A percentile compares a stretch with the other conserved stretches of the same genome.
These are phyloP conservation scores for Rhodotorula sp. DNA, from an alignment of 1,284 basidiomycete genomes.

Conservation along the genomic window DNA sequence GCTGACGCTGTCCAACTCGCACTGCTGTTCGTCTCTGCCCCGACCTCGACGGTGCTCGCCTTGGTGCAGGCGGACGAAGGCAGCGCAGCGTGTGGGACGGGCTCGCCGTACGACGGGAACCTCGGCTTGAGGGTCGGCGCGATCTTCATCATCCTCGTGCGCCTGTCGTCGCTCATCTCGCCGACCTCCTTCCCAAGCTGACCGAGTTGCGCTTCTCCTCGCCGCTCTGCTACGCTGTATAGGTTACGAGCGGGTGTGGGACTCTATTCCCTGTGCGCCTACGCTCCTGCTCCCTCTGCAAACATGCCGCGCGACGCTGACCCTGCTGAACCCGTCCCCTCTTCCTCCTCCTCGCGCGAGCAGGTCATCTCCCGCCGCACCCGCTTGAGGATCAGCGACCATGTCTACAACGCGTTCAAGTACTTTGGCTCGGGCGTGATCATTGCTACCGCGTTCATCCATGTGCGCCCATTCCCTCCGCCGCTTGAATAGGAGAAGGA, in stretches of 20 bases:
- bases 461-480: constrained; percentile 38
- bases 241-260: constrained; percentile 53
- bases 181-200: background rate
- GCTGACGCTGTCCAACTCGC: background rate
- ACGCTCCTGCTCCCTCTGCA: too few relatives aligned
- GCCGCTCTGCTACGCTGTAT: background rate
- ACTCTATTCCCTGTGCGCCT: constrained; percentile 73
- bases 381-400: constrained; percentile 52
- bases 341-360: background rate
- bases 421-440: constrained; percentile 65
- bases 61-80: constrained; percentile 2
- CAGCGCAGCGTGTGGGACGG: constrained; percentile 1
- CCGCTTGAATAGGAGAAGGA: too few relatives aligned
- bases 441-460: constrained; percentile 72
- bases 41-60: background rate
- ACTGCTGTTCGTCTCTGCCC: background rate
- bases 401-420: constrained; percentile 22
- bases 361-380: constrained; percentile 46
- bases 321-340: constrained; percentile 55
- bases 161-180: constrained; percentile 39
- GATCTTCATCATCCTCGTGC: constrained; percentile 78
- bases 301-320: background rate
- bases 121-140: constrained; percentile 62
- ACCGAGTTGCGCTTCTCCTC: background rate
- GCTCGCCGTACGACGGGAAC: constrained; percentile 34